Evolutionary conservation across 2,329 filamentous ascomycete genomes (phyloP), one percentile per base, ranked within the genome.

Genomic region (Diaporthe citri): DNA sequence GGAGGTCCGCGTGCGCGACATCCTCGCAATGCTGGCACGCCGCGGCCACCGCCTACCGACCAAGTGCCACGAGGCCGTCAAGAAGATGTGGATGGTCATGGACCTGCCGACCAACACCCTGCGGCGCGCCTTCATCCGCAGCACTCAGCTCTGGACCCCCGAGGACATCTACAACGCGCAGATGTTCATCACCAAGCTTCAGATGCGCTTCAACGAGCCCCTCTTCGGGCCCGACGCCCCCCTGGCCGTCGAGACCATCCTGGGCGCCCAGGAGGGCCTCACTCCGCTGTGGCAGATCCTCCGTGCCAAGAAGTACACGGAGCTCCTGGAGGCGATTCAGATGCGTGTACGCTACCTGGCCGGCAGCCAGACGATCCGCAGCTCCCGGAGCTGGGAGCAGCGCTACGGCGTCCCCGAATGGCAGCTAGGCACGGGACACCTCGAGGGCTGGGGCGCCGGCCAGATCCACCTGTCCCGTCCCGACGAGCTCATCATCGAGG

Each of bases 41-140:
- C 83, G 88, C 57, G 92, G 92, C 1, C 88, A 92, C 74, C 87
- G 88, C 13, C 83, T 91, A 71, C 92, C 92, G 0, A 66, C 76
- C 1, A 81, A 82, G 36, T 89, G 88, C 77, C 80, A 84, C 67
- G 69, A 79, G 15, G 86, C 87, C 1, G 83, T 94, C 60, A 87
- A 90, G 79, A 93, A 94, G 80, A 85, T 95, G 25, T 97, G 95
- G 95, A 87, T 93, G 70, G 80, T 94, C 46, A 91, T 95, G 86
- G 93, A 95, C 79, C 84, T 92, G 5, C 84, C 89, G 0, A 91
- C 90, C 20, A 92, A 87, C 67, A 79, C 77, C 0, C 84, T 88
- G 20, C 90, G 94, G 1, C 82, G 87, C 8, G 85, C 84, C 2
- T 84, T 93, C 8, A 81, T 95, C 7, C 85, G 85, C 41, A 90